Evolutionary conservation across 495 filamentous ascomycete species (phyloP).

Genomic region (Rusavskia elegans): DNA sequence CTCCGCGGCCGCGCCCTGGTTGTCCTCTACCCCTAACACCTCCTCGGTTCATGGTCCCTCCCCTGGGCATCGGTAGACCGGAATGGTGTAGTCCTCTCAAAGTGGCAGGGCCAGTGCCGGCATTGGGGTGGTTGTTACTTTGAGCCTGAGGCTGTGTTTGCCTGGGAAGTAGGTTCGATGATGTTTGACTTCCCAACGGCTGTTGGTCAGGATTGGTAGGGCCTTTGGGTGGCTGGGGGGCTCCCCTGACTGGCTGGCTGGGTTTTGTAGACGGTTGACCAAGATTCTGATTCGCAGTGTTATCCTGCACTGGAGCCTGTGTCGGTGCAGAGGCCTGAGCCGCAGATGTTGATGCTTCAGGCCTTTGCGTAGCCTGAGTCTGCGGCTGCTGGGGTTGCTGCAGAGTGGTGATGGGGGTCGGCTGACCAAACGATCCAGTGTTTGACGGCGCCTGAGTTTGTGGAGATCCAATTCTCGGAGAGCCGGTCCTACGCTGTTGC

Average conservation of each 20-base stretch:
- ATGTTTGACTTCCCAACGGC: not conserved
- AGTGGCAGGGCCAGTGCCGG: constrained; percentile 21
- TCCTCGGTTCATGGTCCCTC: constrained; percentile 23
- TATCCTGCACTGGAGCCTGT: not conserved
- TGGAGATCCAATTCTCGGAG: not conserved
- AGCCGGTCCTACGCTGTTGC: not conserved
- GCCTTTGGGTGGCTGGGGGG: not conserved
- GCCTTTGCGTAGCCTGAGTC: not conserved
- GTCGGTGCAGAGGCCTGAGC: constrained; percentile 11
- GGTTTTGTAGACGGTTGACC: not conserved
- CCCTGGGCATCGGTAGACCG: constrained; percentile 32
- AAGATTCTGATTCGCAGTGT: not conserved
- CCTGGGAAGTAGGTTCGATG: constrained; percentile 1
- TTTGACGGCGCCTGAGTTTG: not conserved
- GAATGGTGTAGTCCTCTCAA: constrained; percentile 28
- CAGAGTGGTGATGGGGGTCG: not conserved
- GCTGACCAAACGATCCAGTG: not conserved
- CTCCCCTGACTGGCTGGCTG: not conserved
- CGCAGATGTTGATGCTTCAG: not conserved
- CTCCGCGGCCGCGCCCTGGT: constrained; percentile 28
- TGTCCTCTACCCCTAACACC: constrained; percentile 25
- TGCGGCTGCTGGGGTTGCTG: not conserved
- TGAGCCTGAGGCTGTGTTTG: constrained; percentile 17
- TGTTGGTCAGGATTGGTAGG: constrained; percentile 1
- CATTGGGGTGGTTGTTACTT: constrained; percentile 22